Evolutionary conservation across 2,329 filamentous ascomycete species (phyloP), one percentile per base, ranked within the genome.

Genomic region (Blumeria hordei): DNA sequence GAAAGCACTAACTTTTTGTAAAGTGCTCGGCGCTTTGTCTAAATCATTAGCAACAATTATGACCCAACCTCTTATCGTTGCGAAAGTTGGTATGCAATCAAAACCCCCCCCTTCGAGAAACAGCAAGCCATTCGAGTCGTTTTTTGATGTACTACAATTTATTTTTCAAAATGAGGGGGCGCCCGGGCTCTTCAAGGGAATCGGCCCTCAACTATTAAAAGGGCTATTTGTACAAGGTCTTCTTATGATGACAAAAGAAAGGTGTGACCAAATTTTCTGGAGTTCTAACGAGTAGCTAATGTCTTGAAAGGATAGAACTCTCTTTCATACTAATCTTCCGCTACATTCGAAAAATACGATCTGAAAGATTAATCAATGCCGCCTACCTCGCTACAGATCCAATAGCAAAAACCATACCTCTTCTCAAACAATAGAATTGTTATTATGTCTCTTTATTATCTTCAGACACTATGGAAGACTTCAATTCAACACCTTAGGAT

Each of bases 221-320:
- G 92, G 92, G 1, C 70, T 98, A 54, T 67, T 98, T 52, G 92
- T 98, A 2, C 92, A 98, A 66, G 92, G 92, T 53, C 79, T 98
- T 55, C 73, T 98, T 41, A 98, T 98, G 92, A 98, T 95, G 88
- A 92, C 88, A 51, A 98, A 98, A 71, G 92, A 98, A 70, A 78
- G 88, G 85, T 88, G 74, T 61, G 73, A 54, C 9, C 34, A 33
- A n/a, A 11, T 36, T 4, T 4, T 52, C 7, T 12, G 8, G 8
- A n/a, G 16, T 2, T 52, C 7, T 28, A 21, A 16, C 18, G 6
- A 55, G 47, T 41, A 47, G 16, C 37, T 56, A 56, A 57, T 47
- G 28, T 60, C 34, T 9, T 2, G 16, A 53, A 57, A 87, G 85
- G 61, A 85, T 96, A 69, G 92, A 96, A 67, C 71, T 96, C 14